Evolutionary conservation across 2,329 filamentous ascomycete genomes (phyloP).

Genomic region (Claviceps humidiphila): DNA sequence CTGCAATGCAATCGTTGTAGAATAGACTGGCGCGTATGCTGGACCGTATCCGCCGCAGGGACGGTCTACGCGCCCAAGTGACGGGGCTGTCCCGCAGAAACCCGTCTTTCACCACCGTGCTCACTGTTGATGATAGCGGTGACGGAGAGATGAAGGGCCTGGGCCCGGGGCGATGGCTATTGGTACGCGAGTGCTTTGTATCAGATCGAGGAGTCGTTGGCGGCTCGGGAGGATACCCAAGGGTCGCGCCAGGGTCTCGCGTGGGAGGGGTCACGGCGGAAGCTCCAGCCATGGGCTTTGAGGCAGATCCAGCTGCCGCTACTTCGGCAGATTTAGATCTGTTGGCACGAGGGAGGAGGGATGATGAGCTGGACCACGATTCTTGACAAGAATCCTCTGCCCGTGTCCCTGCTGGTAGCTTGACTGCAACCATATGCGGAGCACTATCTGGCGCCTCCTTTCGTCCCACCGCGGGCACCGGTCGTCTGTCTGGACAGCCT

Average conservation of each 20-base stretch:
- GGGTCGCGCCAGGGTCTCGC: constrained; percentile 15
- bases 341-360: constrained; percentile 21
- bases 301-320: constrained; percentile 14
- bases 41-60: constrained; percentile 33
- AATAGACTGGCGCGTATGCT: constrained; percentile 42
- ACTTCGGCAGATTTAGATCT: constrained; percentile 25
- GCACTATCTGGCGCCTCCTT: constrained; percentile 16
- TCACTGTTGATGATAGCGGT: constrained; percentile 45
- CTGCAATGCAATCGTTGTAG: constrained; percentile 29
- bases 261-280: constrained; percentile 21
- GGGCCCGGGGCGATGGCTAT: constrained; percentile 18
- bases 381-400: constrained; percentile 32
- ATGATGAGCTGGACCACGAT: constrained; percentile 17
- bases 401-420: constrained; percentile 23
- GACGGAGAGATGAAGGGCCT: constrained; percentile 45
- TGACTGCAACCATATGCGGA: constrained; percentile 19
- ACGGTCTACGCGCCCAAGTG: constrained; percentile 26
- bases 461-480: constrained; percentile 21
- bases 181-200: constrained; percentile 16
- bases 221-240: constrained; percentile 13
- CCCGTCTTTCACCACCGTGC: constrained; percentile 42
- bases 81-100: constrained; percentile 33
- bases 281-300: constrained; percentile 13
- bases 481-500: constrained; percentile 21
- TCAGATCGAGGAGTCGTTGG: constrained; percentile 16